These are phyloP conservation scores for Phytomonas serpens DNA, from an alignment of 208 protist genomes.

Conservation along the genomic window DNA sequence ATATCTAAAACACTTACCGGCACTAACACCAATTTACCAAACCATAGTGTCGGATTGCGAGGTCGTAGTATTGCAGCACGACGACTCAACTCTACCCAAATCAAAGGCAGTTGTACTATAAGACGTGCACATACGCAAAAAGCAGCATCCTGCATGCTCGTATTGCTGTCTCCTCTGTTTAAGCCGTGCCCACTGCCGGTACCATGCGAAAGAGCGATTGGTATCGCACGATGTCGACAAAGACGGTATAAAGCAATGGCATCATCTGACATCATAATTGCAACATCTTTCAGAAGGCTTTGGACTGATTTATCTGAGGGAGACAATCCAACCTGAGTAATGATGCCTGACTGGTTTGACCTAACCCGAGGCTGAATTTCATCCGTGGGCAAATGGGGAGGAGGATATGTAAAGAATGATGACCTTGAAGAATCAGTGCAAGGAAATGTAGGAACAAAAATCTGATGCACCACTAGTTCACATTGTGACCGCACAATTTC, in stretches of 20 bases:
- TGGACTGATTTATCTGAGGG: neutral
- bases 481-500: conserved; percentile 40
- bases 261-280: conserved; percentile 7
- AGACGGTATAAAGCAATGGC: conserved; percentile 60
- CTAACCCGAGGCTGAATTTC: neutral
- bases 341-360: neutral
- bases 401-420: neutral
- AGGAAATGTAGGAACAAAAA: conserved; percentile 19
- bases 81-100: conserved; percentile 35
- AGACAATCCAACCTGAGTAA: neutral
- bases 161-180: conserved; percentile 11
- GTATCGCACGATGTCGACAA: conserved; percentile 23
- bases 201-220: conserved; percentile 2
- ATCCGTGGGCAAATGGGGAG: neutral
- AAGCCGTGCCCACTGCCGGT: conserved; percentile 4
- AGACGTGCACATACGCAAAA: conserved; percentile 54
- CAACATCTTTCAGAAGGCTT: neutral
- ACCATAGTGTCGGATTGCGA: conserved; percentile 30
- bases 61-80: conserved; percentile 38
- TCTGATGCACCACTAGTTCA: conserved; percentile 28
- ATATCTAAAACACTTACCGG: conserved; percentile 38
- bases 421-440: neutral
- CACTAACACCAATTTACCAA: conserved; percentile 28
- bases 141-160: conserved; percentile 46
- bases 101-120: conserved; percentile 22